These are phyloP conservation scores for Phoenix dactylifera DNA, from an alignment of 176 grass and related monocot species.

Conservation along the genomic window DNA sequence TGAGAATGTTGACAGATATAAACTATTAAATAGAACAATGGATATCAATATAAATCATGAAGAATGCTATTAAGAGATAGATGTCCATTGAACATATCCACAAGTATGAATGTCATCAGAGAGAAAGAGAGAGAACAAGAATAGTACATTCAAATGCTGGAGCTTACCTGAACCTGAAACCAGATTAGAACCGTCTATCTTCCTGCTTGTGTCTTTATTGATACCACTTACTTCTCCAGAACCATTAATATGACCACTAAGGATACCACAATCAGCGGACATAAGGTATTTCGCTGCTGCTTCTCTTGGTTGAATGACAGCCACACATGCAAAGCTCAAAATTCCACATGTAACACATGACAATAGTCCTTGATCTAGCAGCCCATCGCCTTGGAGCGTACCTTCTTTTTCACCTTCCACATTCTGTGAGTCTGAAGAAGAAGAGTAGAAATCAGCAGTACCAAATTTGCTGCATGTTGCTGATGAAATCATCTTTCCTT, in stretches of 20 bases:
- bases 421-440: constrained; percentile 32
- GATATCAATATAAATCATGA: no score
- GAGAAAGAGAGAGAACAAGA: no score
- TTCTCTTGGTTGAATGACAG: constrained; percentile 80
- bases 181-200: not conserved
- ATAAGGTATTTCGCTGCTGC: constrained; percentile 51
- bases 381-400: constrained; percentile 24
- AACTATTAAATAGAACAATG: no score
- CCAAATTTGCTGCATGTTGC: constrained; percentile 12
- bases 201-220: constrained; percentile 2
- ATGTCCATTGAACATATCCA: no score
- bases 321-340: constrained; percentile 97
- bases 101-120: no score
- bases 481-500: constrained; percentile 21
- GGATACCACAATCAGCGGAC: constrained; percentile 52
- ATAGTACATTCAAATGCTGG: not conserved
- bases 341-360: constrained; percentile 91
- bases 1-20: no score
- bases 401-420: constrained; percentile 31
- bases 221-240: constrained; percentile 18
- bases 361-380: constrained; percentile 81
- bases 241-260: constrained; percentile 32
- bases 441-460: constrained; percentile 25
- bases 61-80: no score
- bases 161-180: constrained; percentile 10